Conservation (phyloP, 345 rosid genomes). For the Eutrema yunnanense region DNA sequence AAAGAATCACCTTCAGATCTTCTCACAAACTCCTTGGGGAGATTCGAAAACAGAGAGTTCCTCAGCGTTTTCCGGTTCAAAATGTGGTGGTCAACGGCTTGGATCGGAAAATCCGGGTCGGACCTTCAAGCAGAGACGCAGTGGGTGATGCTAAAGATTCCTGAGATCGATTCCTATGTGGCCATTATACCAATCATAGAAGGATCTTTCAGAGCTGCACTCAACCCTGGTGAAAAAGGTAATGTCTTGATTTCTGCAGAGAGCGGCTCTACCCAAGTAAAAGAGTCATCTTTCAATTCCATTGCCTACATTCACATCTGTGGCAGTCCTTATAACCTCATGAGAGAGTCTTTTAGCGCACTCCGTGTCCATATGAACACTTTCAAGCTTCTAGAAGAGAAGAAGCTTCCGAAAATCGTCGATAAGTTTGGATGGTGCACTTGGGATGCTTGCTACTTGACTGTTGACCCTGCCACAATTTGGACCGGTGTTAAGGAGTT, state of each 20-base stretch:
- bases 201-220: slow-evolving; percentile 64
- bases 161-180: slow-evolving; percentile 52
- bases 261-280: slow-evolving; percentile 55
- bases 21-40: slow-evolving; percentile 55
- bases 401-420: slow-evolving; percentile 43
- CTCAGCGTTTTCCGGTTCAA: slow-evolving; percentile 75
- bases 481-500: slow-evolving; percentile 85
- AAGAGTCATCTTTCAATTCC: slow-evolving; percentile 48
- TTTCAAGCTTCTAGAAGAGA: slow-evolving; percentile 79
- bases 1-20: slow-evolving; percentile 36
- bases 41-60: slow-evolving; percentile 50
- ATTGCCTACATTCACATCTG: slow-evolving; percentile 73
- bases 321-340: slow-evolving; percentile 63
- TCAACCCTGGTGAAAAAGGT: slow-evolving; percentile 54
- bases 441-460: slow-evolving; percentile 89
- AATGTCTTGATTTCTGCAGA: slow-evolving; percentile 57
- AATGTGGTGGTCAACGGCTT: slow-evolving; percentile 89
- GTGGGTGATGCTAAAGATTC: slow-evolving; percentile 65
- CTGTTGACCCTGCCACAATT: slow-evolving; percentile 68
- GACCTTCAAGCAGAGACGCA: slow-evolving; percentile 82
- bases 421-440: slow-evolving; percentile 97
- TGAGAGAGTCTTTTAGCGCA: slow-evolving; percentile 73
- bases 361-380: slow-evolving; percentile 73
- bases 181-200: slow-evolving; percentile 64
- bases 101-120: slow-evolving; percentile 75